phyloP scores from a whole-genome alignment of 441 rosid species.

The Francoa sonchifolia region DNA sequence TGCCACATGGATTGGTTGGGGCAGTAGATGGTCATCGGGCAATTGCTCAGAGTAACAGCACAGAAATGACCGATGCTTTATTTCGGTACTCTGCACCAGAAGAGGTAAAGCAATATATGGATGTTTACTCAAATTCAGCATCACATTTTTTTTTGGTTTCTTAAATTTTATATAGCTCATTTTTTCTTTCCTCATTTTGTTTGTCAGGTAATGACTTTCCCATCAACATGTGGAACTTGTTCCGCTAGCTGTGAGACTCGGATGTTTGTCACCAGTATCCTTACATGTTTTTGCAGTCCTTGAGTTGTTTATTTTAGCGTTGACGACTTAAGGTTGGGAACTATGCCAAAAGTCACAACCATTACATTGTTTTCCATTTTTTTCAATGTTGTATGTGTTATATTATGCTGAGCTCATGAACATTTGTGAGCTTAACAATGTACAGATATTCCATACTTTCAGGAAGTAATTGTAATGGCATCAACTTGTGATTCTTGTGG shows the following conservation, averaged over 20 bases:
- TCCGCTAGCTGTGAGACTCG: conserved; percentile 60
- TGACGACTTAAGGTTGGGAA: too few relatives aligned
- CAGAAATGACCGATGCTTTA: conserved; percentile 65
- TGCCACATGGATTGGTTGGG: conserved; percentile 74
- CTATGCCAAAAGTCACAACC: too few relatives aligned
- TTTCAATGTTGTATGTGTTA: too few relatives aligned
- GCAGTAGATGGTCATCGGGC: conserved; percentile 77
- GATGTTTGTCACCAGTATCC: conserved; percentile 97
- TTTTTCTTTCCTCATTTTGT: conserved; percentile 9
- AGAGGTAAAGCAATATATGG: conserved; percentile 36
- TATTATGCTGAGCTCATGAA: not conserved
- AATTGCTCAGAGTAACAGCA: conserved; percentile 77
- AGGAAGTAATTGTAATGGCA: conserved; percentile 98
- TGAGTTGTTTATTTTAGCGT: not conserved
- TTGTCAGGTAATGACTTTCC: conserved; percentile 85
- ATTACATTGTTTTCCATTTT: too few relatives aligned
- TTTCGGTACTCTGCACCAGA: conserved; percentile 80
- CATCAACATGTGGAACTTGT: conserved; percentile 90
- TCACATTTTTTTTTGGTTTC: not conserved
- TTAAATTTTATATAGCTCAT: conserved; percentile 3
- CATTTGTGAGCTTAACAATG: conserved; percentile 33
- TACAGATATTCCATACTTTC: conserved; percentile 87
- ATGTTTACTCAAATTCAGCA: not conserved
- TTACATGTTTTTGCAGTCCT: conserved; percentile 8
- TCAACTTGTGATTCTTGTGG: conserved; percentile 86